These are phyloP conservation scores for Debaryomyces psychrophilus DNA, from an alignment of 1,139 yeast species.

Conservation along the genomic window DNA sequence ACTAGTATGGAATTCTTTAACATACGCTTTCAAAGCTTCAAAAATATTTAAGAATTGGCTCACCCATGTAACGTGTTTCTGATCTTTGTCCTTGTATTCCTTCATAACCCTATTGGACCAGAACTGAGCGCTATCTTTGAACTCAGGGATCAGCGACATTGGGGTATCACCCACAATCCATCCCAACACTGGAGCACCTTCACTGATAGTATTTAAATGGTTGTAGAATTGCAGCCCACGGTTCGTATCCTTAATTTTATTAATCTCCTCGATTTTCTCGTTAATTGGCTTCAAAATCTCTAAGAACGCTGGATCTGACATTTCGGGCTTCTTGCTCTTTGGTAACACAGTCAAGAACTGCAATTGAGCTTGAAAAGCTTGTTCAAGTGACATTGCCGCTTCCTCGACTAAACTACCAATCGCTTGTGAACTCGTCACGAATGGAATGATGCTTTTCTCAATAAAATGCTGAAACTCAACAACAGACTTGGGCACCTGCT, in stretches of 20 bases:
- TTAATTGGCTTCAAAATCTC: constrained; percentile 72
- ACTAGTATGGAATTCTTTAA: constrained; percentile 74
- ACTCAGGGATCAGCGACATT: constrained; percentile 73
- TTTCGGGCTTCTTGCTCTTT: constrained; percentile 65
- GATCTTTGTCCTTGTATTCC: constrained; percentile 74
- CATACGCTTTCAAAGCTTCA: constrained; percentile 70
- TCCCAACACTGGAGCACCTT: constrained; percentile 87
- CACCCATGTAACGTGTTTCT: constrained; percentile 78
- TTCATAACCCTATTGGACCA: constrained; percentile 91
- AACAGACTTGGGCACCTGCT: constrained; percentile 46
- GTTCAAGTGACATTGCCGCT: constrained; percentile 56
- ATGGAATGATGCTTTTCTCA: constrained; percentile 58
- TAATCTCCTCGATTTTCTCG: constrained; percentile 58
- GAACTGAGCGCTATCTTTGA: constrained; percentile 89
- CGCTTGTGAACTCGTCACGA: constrained; percentile 56
- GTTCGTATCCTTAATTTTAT: constrained; percentile 70
- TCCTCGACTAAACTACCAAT: constrained; percentile 68
- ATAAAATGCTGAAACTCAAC: constrained; percentile 59
- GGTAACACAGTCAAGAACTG: constrained; percentile 62
- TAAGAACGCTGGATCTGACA: constrained; percentile 54
- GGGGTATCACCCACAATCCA: constrained; percentile 85
- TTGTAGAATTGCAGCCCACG: constrained; percentile 66
- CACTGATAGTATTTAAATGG: constrained; percentile 81
- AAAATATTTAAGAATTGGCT: constrained; percentile 62
- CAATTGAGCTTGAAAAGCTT: constrained; percentile 64